A percentile compares a stretch with the other conserved stretches of the same genome.
Conservation (phyloP, 192 early-diverging fungal genomes). For the Umbelopsis sp. region DNA sequence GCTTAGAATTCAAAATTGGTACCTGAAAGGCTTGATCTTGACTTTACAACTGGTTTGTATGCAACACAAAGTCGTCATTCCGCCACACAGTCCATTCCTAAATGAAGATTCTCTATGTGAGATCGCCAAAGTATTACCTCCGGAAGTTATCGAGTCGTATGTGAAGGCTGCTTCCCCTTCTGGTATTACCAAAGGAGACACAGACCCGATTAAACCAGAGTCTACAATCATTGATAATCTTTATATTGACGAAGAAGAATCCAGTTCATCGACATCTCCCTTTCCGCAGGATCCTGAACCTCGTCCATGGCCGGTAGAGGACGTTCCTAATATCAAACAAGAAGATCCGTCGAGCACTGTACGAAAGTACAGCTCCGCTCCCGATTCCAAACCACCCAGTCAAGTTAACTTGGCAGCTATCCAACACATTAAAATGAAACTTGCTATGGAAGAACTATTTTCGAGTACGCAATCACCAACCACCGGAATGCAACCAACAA, state of each 20-base stretch:
- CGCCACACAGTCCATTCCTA: slow-evolving; percentile 35
- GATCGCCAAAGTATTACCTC: slow-evolving; percentile 32
- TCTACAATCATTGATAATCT: neutral
- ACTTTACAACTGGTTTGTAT: slow-evolving; percentile 48
- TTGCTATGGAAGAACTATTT: slow-evolving; percentile 35
- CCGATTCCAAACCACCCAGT: neutral
- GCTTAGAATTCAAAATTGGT: slow-evolving; percentile 47
- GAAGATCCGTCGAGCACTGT: neutral
- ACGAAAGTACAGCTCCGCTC: neutral
- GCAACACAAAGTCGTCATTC: slow-evolving; percentile 38
- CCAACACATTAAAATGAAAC: slow-evolving; percentile 24
- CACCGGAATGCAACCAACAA: slow-evolving; percentile 12
- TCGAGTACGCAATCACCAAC: slow-evolving; percentile 8
- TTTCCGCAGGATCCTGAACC: neutral
- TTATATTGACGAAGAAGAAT: neutral
- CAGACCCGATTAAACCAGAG: neutral
- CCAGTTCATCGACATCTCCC: neutral
- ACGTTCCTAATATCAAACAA: neutral
- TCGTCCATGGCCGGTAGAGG: neutral
- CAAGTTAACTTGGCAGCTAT: slow-evolving; percentile 6
- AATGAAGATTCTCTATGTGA: slow-evolving; percentile 34
- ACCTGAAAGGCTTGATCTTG: slow-evolving; percentile 50
- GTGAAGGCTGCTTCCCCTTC: slow-evolving; percentile 32
- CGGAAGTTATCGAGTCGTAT: slow-evolving; percentile 39
- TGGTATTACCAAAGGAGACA: slow-evolving; percentile 15